Base-by-base conservation (phyloP, 352 stramenopile genomes). In the Phytophthora citrophthora region DNA sequence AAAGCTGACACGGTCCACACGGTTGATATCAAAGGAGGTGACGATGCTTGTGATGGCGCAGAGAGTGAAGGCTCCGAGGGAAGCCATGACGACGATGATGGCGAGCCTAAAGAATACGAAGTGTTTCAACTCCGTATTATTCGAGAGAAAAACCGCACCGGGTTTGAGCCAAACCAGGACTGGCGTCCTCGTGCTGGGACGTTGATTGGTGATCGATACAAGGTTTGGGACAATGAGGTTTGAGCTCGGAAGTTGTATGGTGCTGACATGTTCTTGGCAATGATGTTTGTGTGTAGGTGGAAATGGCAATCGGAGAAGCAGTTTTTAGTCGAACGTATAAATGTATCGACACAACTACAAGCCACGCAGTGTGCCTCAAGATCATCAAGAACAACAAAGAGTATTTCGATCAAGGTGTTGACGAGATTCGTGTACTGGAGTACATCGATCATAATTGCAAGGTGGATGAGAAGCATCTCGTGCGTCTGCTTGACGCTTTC, bases 361-460 rank as follows among this genome's bases (percentile, higher is more conserved):
- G 94, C 49, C 64, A 95, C 54, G 77, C 88, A 48, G 96, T 99
- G 44, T 99, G 96, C 60, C 71, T 99, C 23, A 99, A 99, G 70
- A 95, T 99, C 26, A 98, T 99, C 74, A 99, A 99, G 76, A 99
- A 99, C 81, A 99, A 96, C 55, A 99, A 99, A 74, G 97, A 99
- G 63, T 99, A 99, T 74, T 99, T 99, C 67, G 98, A 99, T 62
- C 98, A 99, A 76, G 86, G 86, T 4, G 68, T 95, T 23, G 86
- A 95, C 48, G 86, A 95, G 29, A 91, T 95, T 45, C 82, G 85
- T 4, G 61, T 95, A 13, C 69, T 95, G 10, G 70, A 93, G 52
- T 90, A 83, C 55, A 87, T 95, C 43, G 65, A 72, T n/a, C 48
- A 56, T 12, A 84, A 87, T 52, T 94, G 90, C 49, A 85, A 97